phyloP scores from a whole-genome alignment of 78 protist genomes.

The Emiliania huxleyi region DNA sequence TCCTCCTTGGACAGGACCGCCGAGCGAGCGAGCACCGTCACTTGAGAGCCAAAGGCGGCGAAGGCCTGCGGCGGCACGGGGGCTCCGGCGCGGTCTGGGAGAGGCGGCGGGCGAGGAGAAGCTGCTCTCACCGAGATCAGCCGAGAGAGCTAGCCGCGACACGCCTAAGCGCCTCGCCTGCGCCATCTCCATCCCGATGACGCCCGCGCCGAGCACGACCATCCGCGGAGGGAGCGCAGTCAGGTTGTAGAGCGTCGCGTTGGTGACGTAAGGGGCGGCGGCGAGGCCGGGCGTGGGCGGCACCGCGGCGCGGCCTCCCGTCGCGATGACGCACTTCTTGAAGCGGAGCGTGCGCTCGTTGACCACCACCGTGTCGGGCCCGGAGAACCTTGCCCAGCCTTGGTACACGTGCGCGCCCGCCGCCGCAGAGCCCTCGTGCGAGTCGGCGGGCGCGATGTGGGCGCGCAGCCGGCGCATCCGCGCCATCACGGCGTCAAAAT shows the following conservation, averaged over 20 bases:
- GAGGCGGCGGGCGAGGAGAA: too few relatives aligned
- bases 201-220: slow-evolving; percentile 68
- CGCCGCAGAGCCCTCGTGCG: not conserved
- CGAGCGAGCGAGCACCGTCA: not conserved
- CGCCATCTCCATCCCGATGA: slow-evolving; percentile 75
- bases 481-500: slow-evolving; percentile 64
- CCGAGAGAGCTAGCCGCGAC: too few relatives aligned
- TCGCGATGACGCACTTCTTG: slow-evolving; percentile 53
- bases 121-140: too few relatives aligned
- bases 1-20: too few relatives aligned
- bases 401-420: not conserved
- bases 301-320: slow-evolving; percentile 58
- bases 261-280: slow-evolving; percentile 36
- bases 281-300: slow-evolving; percentile 54
- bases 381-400: not conserved
- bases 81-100: too few relatives aligned
- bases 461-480: slow-evolving; percentile 58
- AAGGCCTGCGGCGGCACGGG: too few relatives aligned
- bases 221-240: slow-evolving; percentile 56
- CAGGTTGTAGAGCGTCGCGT: slow-evolving; percentile 56
- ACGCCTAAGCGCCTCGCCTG: too few relatives aligned
- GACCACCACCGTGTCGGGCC: slow-evolving; percentile 7
- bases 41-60: slow-evolving; percentile 44
- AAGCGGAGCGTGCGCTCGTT: slow-evolving; percentile 47
- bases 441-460: not conserved